Percentiles rank a stretch among this genome's conserved stretches.
phyloP scores from a whole-genome alignment of 2,329 filamentous ascomycete genomes.

The Nannizziopsis arthrosporioides region DNA sequence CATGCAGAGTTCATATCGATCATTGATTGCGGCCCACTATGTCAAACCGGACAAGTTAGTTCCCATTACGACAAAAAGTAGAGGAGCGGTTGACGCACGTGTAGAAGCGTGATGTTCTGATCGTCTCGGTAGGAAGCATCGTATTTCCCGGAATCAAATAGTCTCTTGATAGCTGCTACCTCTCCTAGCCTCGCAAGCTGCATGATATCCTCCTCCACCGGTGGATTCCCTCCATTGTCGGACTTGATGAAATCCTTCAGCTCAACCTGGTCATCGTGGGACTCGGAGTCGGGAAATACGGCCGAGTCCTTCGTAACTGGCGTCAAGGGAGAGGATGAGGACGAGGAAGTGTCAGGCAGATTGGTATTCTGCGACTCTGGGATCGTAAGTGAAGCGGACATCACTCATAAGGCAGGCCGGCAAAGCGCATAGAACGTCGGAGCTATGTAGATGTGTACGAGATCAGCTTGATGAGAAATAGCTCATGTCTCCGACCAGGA shows the following conservation, averaged over 20 bases:
- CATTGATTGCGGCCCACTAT: conserved; percentile 98
- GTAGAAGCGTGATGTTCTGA: conserved; percentile 88
- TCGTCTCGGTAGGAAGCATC: conserved; percentile 76
- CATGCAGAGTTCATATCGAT: conserved; percentile 93
- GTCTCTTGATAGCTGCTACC: conserved; percentile 70
- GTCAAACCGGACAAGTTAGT: conserved; percentile 14
- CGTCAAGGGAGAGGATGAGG: neutral
- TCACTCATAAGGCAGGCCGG: neutral
- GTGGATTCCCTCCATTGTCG: conserved; percentile 24
- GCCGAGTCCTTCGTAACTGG: neutral
- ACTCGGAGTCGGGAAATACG: neutral
- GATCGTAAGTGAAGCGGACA: conserved; percentile 2
- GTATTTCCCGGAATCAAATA: conserved; percentile 72
- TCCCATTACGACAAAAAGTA: neutral
- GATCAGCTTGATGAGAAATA: no score
- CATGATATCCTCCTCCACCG: conserved; percentile 73
- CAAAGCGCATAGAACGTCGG: neutral
- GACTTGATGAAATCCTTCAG: conserved; percentile 27
- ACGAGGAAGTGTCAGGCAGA: neutral
- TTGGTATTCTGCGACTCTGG: conserved; percentile 3
- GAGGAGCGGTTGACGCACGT: conserved; percentile 44
- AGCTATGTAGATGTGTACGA: neutral
- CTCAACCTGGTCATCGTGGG: conserved; percentile 27
- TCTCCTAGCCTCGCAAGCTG: conserved; percentile 84
- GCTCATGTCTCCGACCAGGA: no score